phyloP scores from a whole-genome alignment of 2,329 filamentous ascomycete species.

The Cladophialophora chaetospira region DNA sequence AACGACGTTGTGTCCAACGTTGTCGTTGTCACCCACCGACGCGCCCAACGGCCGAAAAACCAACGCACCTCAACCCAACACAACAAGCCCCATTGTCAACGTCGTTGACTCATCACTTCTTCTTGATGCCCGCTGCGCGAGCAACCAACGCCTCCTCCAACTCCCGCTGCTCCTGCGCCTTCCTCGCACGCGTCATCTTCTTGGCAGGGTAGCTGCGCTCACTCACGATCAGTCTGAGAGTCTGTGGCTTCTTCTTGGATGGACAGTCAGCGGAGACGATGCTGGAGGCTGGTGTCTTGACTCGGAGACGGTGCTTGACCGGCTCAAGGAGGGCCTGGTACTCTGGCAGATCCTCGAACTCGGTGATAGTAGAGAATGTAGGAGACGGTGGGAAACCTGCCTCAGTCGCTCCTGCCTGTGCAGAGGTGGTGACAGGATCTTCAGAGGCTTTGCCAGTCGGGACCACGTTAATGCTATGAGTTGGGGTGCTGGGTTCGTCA shows the following conservation, averaged over 20 bases:
- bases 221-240: neutral
- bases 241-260: neutral
- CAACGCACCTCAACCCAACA: too few relatives aligned
- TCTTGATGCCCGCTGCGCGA: neutral
- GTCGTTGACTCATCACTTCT: neutral
- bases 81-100: neutral
- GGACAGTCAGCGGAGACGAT: too few relatives aligned
- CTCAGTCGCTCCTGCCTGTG: neutral
- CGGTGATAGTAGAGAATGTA: constrained; percentile 15
- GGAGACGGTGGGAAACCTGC: constrained; percentile 3
- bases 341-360: constrained; percentile 15
- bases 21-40: too few relatives aligned
- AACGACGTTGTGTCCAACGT: too few relatives aligned
- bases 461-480: neutral
- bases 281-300: neutral
- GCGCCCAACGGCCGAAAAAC: too few relatives aligned
- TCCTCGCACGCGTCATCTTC: neutral
- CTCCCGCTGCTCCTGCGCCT: neutral
- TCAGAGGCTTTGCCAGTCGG: neutral
- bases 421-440: neutral
- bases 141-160: neutral
- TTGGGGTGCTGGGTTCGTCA: neutral
- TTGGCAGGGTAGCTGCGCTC: neutral
- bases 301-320: neutral
- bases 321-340: constrained; percentile 3